phyloP scores from a whole-genome alignment of 1,139 yeast species.

The Neolecta irregularis region DNA sequence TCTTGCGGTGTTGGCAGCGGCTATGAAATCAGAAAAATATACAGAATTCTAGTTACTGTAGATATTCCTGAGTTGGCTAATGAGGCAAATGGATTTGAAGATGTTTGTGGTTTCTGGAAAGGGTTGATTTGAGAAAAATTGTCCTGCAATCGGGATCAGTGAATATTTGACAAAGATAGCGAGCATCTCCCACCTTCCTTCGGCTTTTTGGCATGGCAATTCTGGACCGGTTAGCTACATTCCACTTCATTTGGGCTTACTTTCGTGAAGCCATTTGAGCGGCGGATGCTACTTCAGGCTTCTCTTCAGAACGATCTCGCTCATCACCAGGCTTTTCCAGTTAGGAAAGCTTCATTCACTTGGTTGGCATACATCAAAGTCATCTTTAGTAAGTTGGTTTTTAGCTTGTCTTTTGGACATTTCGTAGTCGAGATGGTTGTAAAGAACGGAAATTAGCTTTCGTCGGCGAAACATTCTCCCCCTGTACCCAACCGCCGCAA shows the following conservation, averaged over 20 bases:
- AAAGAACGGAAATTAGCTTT: too few species aligned
- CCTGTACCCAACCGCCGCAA: too few species aligned
- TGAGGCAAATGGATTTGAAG: constrained; percentile 3
- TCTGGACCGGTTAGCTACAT: background rate
- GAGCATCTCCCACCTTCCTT: too few species aligned
- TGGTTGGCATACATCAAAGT: background rate
- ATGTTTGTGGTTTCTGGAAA: background rate
- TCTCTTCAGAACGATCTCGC: background rate
- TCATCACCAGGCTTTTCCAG: background rate
- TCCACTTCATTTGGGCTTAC: background rate
- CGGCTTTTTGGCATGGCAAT: constrained; percentile 2
- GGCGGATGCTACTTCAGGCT: background rate
- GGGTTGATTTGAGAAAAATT: too few species aligned
- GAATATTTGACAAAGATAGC: too few species aligned
- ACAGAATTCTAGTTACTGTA: background rate
- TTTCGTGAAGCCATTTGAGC: background rate
- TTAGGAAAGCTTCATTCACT: background rate
- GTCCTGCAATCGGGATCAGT: too few species aligned
- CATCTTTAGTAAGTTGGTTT: constrained; percentile 12
- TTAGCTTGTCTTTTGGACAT: constrained; percentile 15
- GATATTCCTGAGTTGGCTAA: background rate
- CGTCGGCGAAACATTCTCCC: too few species aligned
- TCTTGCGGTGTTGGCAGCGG: background rate
- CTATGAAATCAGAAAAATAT: background rate
- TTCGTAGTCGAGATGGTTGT: too few species aligned